Evolutionary conservation across 1,284 basidiomycete genomes (phyloP).

Genomic region (Tilletia walkeri): DNA sequence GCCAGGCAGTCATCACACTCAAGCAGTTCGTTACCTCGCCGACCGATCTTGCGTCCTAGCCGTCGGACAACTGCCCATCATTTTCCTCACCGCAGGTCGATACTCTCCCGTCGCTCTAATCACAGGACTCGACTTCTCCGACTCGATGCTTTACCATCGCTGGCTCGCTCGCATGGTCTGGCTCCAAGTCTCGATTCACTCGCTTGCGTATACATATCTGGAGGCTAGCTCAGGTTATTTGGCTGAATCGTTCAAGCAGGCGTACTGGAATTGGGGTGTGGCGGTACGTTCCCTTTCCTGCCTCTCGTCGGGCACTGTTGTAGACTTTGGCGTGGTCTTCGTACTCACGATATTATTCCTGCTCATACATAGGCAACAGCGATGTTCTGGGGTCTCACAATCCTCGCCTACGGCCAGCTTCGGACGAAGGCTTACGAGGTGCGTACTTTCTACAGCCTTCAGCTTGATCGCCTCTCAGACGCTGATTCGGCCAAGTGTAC

Average conservation of each 20-base stretch:
- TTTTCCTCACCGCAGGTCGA: slow-evolving; percentile 52
- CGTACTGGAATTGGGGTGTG: slow-evolving; percentile 51
- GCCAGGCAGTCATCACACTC: slow-evolving; percentile 25
- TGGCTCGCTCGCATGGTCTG: slow-evolving; percentile 51
- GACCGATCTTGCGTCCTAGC: slow-evolving; percentile 42
- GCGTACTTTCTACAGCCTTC: background rate
- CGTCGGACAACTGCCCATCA: slow-evolving; percentile 45
- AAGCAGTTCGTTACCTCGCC: slow-evolving; percentile 33
- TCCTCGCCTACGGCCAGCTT: slow-evolving; percentile 29
- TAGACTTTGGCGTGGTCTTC: background rate
- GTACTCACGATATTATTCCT: too few species aligned
- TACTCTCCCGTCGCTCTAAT: slow-evolving; percentile 49
- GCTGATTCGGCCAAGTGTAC: too few species aligned
- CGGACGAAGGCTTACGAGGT: slow-evolving; percentile 33
- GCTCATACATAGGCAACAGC: slow-evolving; percentile 17
- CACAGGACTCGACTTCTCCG: slow-evolving; percentile 44
- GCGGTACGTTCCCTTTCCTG: slow-evolving; percentile 28
- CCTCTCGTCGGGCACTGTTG: too few species aligned
- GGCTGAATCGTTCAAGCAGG: slow-evolving; percentile 23
- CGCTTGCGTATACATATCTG: slow-evolving; percentile 28
- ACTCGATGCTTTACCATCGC: slow-evolving; percentile 53
- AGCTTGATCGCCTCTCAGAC: too few species aligned
- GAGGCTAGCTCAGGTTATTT: slow-evolving; percentile 17
- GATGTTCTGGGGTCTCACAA: slow-evolving; percentile 32
- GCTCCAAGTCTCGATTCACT: slow-evolving; percentile 44